phyloP scores from a whole-genome alignment of 164 flowering plant genomes.

The Stephania yunnanensis region DNA sequence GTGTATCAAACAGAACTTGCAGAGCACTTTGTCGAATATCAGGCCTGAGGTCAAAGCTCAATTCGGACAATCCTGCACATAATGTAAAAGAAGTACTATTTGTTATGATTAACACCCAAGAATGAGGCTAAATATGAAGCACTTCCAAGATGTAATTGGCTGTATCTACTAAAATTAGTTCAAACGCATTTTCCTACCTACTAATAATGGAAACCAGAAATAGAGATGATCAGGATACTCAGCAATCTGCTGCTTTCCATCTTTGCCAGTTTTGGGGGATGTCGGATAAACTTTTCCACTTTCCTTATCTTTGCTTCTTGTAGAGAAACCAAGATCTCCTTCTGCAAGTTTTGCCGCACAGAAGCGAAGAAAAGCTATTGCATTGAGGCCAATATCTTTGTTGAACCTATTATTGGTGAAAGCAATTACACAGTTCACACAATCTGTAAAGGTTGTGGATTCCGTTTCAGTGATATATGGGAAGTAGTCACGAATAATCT shows the following conservation, averaged over 20 bases:
- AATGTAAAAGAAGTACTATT: not conserved
- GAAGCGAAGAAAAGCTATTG: slow-evolving; percentile 85
- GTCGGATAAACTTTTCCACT: slow-evolving; percentile 39
- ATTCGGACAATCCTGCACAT: slow-evolving; percentile 86
- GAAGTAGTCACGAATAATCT: slow-evolving; percentile 92
- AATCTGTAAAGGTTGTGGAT: slow-evolving; percentile 94
- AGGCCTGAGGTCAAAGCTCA: slow-evolving; percentile 95
- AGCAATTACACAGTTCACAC: slow-evolving; percentile 93
- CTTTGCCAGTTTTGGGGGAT: slow-evolving; percentile 47
- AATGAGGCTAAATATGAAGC: not conserved
- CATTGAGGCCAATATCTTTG: slow-evolving; percentile 95
- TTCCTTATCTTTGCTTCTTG: slow-evolving; percentile 60
- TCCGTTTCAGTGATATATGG: slow-evolving; percentile 98
- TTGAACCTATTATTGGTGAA: slow-evolving; percentile 92
- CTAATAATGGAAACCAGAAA: slow-evolving; percentile 97
- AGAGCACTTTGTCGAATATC: slow-evolving; percentile 88
- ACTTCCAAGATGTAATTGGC: not conserved
- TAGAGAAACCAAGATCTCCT: slow-evolving; percentile 78
- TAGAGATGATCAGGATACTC: slow-evolving; percentile 67
- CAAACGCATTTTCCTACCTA: slow-evolving; percentile 48
- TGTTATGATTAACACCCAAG: not conserved
- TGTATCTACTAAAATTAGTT: not conserved
- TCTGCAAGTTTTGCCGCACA: slow-evolving; percentile 97
- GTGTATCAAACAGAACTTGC: slow-evolving; percentile 84
- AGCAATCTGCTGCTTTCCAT: slow-evolving; percentile 48